These are phyloP conservation scores for Oryza brachyantha DNA, from an alignment of 176 grass and related monocot species.

Conservation along the genomic window DNA sequence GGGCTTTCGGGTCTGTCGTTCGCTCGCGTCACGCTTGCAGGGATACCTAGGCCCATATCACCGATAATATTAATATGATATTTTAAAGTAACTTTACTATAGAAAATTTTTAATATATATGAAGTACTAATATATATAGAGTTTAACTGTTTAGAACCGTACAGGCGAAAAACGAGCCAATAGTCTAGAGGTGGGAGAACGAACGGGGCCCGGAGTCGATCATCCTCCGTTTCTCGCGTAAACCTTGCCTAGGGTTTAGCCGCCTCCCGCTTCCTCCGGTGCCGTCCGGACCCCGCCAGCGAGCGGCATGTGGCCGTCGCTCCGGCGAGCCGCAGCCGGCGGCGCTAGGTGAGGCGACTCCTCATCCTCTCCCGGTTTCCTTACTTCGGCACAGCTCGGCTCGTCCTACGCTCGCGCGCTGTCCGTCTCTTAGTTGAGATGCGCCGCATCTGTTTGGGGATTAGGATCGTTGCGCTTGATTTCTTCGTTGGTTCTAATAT, in stretches of 20 bases:
- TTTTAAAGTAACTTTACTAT: too few species aligned
- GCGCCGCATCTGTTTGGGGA: background rate
- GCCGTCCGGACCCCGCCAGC: background rate
- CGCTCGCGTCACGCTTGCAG: too few species aligned
- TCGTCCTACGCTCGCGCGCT: background rate
- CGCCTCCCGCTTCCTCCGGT: background rate
- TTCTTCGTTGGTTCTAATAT: background rate
- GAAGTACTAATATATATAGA: too few species aligned
- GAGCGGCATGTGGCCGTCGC: slow-evolving; percentile 6
- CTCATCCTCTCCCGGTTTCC: background rate
- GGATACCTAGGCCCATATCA: too few species aligned
- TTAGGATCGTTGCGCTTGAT: background rate
- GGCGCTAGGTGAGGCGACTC: background rate
- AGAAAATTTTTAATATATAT: too few species aligned
- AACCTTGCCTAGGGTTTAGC: background rate
- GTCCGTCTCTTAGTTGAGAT: background rate
- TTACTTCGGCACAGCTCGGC: background rate
- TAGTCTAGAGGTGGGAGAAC: too few species aligned
- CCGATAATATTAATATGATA: too few species aligned
- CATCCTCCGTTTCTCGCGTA: too few species aligned
- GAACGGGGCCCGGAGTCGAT: too few species aligned
- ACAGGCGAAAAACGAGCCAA: too few species aligned
- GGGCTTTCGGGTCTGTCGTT: too few species aligned
- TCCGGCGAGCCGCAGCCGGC: background rate
- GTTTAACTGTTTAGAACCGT: too few species aligned